phyloP scores from a whole-genome alignment of 306 rosid species.

The Adenanthera pavonina region DNA sequence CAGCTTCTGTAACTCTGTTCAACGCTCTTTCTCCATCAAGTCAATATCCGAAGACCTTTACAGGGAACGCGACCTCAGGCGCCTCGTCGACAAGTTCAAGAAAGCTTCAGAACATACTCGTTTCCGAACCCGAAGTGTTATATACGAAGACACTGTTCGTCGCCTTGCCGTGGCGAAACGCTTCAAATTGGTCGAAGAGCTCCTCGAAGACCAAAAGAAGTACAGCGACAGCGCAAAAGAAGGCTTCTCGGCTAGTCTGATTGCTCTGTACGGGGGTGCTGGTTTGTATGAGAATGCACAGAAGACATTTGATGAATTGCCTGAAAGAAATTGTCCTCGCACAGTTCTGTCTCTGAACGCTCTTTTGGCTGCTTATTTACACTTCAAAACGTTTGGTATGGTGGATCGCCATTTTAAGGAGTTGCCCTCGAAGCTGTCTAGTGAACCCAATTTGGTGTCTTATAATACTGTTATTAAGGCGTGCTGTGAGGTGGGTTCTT shows the following conservation, averaged over 20 bases:
- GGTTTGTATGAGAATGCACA: constrained; percentile 62
- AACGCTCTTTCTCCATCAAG: constrained; percentile 37
- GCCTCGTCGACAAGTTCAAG: constrained; percentile 70
- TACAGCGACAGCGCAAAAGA: constrained; percentile 58
- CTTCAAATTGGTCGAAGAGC: constrained; percentile 66
- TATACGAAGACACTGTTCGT: constrained; percentile 66
- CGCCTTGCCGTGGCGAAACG: constrained; percentile 74
- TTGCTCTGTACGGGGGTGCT: constrained; percentile 57
- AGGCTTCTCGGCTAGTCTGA: constrained; percentile 68
- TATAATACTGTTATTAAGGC: constrained; percentile 74
- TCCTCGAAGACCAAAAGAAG: constrained; percentile 71
- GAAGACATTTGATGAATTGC: constrained; percentile 77
- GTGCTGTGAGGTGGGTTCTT: constrained; percentile 50
- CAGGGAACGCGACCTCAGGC: constrained; percentile 60
- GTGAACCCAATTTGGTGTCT: constrained; percentile 69
- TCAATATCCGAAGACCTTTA: constrained; percentile 52
- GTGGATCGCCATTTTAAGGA: constrained; percentile 54
- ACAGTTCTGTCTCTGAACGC: constrained; percentile 68
- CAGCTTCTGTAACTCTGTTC: constrained; percentile 48
- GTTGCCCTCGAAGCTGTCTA: constrained; percentile 49
- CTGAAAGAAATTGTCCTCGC: constrained; percentile 53
- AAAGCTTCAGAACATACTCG: constrained; percentile 63
- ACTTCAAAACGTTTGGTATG: constrained; percentile 51
- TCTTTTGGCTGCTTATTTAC: constrained; percentile 68
- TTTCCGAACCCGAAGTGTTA: constrained; percentile 58